Percentiles rank a stretch among this genome's conserved stretches.
phyloP scores from a whole-genome alignment of 208 protist species.

The Angomonas deanei region DNA sequence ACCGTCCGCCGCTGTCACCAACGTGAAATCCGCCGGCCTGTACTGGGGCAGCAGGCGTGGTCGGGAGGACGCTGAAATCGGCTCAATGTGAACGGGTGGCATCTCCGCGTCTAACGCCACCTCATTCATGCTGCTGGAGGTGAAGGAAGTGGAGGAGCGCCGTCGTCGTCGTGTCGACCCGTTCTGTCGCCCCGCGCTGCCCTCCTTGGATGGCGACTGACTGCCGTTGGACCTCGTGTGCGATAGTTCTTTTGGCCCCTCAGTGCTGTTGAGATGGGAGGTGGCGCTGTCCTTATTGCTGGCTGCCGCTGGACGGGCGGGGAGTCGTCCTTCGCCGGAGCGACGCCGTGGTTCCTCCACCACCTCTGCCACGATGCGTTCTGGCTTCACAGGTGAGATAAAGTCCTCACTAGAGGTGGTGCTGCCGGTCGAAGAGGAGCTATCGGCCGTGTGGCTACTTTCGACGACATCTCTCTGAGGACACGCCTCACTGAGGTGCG shows the following conservation, averaged over 20 bases:
- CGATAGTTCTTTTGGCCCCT: background rate
- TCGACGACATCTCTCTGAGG: no score
- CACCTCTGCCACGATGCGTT: background rate
- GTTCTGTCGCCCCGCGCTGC: no score
- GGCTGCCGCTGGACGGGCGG: background rate
- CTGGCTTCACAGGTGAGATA: background rate
- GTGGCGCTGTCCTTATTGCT: no score
- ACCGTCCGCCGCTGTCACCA: no score
- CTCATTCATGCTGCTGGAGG: background rate
- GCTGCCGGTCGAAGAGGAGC: background rate
- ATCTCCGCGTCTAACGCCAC: background rate
- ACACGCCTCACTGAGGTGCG: background rate
- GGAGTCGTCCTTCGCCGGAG: background rate
- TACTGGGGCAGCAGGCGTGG: background rate
- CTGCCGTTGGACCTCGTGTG: background rate
- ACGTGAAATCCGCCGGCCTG: background rate
- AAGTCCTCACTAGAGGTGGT: background rate
- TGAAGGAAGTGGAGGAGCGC: background rate
- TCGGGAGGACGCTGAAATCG: background rate
- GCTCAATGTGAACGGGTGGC: background rate
- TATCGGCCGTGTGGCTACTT: background rate
- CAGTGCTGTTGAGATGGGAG: background rate
- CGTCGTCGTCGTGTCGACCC: no score
- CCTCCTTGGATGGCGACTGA: no score
- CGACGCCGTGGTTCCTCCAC: background rate